Base-by-base conservation (phyloP, 1,139 yeast species). In the Diutina scorzettiae region DNA sequence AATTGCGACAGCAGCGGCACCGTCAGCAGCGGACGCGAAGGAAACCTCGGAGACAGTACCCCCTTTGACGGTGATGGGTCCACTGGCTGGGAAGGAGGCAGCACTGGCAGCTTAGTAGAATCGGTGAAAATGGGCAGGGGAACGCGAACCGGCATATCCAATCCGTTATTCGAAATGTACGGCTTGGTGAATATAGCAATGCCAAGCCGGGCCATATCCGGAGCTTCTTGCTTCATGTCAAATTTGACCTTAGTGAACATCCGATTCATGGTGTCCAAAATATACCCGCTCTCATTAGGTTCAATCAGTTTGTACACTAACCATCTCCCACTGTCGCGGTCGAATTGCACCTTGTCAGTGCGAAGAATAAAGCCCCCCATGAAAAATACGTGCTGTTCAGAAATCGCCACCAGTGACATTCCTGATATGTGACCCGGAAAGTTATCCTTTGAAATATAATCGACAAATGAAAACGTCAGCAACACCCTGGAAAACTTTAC, bases 351-450 rank as follows among this genome's bases (percentile, higher is more conserved):
- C 0, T 58, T 50, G 24, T 53, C 56, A 23, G 53, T 52, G 19
- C 48, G 47, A 20, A 69, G 47, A 45, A 51, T 53, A 49, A 64
- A 69, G 3, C 74, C 74, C 4, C 73, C 74, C 45, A 57, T 66
- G 45, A 63, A 63, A 47, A 69, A 66, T 11, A 62, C 54, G 47
- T 68, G 71, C 19, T 57, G 51, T 11, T 58, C 53, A 0, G 72
- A 61, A 9, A 69, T 57, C 37, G 53, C 55, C 8, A 67, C 55
- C 30, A 61, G 53, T 1, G 53, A 43, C 53, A 64, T 52, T n/a
- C 56, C 50, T 46, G 56, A 54, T 25, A 66, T 52, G 41, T 60
- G 59, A 3, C 52, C 47, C 0, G 72, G 72, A 23, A 41, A 39
- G n/a, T 47, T 45, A 2, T 52, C 49, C 5, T 44, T 44, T n/a